These are phyloP conservation scores for Dictyostelium purpureum DNA, from an alignment of 78 protist genomes.

Conservation along the genomic window DNA sequence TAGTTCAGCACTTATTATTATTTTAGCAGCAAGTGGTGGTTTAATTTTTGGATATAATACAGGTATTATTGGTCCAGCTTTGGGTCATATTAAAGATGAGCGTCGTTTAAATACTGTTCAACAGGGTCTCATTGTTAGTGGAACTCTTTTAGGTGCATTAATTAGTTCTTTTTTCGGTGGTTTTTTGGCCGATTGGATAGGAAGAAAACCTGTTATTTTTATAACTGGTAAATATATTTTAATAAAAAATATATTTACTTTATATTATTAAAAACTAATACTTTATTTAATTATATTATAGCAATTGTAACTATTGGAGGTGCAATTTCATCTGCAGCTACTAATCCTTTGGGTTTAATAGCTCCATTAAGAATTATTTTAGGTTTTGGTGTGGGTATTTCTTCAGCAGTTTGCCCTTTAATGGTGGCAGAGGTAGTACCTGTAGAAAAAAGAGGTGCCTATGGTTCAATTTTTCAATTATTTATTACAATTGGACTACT, in stretches of 20 bases:
- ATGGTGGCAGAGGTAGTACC: conserved; percentile 71
- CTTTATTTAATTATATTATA: background rate
- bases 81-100: conserved; percentile 6
- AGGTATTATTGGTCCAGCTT: conserved; percentile 44
- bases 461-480: conserved; percentile 59
- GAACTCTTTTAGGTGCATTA: conserved; percentile 33
- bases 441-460: conserved; percentile 48
- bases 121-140: conserved; percentile 32
- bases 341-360: background rate
- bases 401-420: conserved; percentile 54
- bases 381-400: conserved; percentile 67
- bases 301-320: conserved; percentile 47
- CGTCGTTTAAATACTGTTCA: background rate
- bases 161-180: conserved; percentile 56
- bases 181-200: conserved; percentile 44
- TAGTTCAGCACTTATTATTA: background rate
- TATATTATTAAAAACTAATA: background rate
- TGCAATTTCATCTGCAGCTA: conserved; percentile 36
- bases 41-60: conserved; percentile 68
- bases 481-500: conserved; percentile 57
- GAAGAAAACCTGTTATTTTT: conserved; percentile 49
- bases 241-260: background rate
- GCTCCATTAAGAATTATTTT: conserved; percentile 12
- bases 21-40: conserved; percentile 27
- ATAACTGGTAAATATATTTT: background rate